These are phyloP conservation scores for Moesziomyces sp. DNA, from an alignment of 1,284 basidiomycete species.

Conservation along the genomic window DNA sequence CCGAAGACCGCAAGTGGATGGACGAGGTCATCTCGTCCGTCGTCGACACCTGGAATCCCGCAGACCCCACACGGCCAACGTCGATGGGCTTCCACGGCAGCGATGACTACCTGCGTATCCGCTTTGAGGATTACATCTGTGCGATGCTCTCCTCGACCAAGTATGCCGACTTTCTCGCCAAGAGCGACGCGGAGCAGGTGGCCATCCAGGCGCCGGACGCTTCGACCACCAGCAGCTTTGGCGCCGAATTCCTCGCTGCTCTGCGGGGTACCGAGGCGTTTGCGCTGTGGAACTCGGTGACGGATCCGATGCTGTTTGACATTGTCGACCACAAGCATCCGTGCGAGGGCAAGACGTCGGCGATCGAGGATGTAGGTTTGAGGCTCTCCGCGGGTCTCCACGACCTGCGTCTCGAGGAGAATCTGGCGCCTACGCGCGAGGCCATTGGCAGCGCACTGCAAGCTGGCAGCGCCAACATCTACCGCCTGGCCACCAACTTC, in stretches of 20 bases:
- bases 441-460: slow-evolving; percentile 61
- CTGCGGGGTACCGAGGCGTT: slow-evolving; percentile 58
- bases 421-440: slow-evolving; percentile 62
- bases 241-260: slow-evolving; percentile 56
- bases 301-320: slow-evolving; percentile 64
- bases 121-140: slow-evolving; percentile 65
- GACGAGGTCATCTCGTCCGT: slow-evolving; percentile 71
- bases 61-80: slow-evolving; percentile 60
- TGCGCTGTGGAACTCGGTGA: slow-evolving; percentile 51
- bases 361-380: slow-evolving; percentile 63
- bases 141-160: slow-evolving; percentile 62
- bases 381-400: slow-evolving; percentile 61
- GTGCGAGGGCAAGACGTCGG: slow-evolving; percentile 61
- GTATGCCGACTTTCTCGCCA: slow-evolving; percentile 54
- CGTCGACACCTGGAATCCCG: slow-evolving; percentile 62
- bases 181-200: slow-evolving; percentile 40
- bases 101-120: slow-evolving; percentile 63
- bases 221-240: slow-evolving; percentile 46
- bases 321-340: slow-evolving; percentile 64
- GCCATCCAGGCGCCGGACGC: slow-evolving; percentile 48
- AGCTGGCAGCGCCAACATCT: slow-evolving; percentile 56
- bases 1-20: slow-evolving; percentile 97
- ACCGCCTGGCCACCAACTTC: slow-evolving; percentile 55
- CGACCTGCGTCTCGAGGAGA: slow-evolving; percentile 64
- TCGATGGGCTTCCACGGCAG: slow-evolving; percentile 65